phyloP scores from a whole-genome alignment of 176 grass and related monocot genomes.

The Oryza nivara region DNA sequence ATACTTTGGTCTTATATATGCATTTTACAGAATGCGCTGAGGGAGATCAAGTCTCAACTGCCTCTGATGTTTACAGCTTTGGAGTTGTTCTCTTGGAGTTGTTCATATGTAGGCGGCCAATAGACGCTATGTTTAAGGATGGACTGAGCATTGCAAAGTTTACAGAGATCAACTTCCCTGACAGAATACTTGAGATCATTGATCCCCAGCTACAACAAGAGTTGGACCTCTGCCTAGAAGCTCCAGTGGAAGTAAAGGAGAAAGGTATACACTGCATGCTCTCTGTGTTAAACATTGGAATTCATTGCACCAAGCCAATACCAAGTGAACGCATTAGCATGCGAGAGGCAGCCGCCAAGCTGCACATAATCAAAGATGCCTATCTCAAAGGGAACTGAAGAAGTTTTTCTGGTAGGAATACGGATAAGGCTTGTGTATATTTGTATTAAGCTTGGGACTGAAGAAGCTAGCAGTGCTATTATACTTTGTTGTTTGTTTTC shows the following conservation, averaged over 20 bases:
- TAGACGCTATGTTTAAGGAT: slow-evolving; percentile 28
- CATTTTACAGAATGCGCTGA: not conserved
- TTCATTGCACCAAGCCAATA: not conserved
- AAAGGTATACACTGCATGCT: not conserved
- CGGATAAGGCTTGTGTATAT: too few species aligned
- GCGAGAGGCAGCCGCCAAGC: not conserved
- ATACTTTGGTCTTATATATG: not conserved
- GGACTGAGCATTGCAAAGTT: slow-evolving; percentile 1
- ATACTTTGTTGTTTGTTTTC: too few species aligned
- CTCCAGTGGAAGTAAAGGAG: not conserved
- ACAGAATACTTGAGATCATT: not conserved
- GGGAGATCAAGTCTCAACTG: not conserved
- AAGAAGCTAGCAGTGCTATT: too few species aligned
- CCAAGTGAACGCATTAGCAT: not conserved
- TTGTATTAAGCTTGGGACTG: too few species aligned
- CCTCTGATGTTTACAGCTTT: slow-evolving; percentile 22
- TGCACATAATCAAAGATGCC: not conserved
- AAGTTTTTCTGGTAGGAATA: too few species aligned
- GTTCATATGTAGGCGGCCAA: slow-evolving; percentile 16
- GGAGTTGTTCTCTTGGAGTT: slow-evolving; percentile 25
- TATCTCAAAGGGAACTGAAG: too few species aligned
- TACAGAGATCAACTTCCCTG: slow-evolving; percentile 3
- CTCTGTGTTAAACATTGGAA: not conserved
- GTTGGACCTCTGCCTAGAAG: not conserved
- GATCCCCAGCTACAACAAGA: not conserved